phyloP scores from a whole-genome alignment of 805 yeast species.

The Isabelozyma gotoi region DNA sequence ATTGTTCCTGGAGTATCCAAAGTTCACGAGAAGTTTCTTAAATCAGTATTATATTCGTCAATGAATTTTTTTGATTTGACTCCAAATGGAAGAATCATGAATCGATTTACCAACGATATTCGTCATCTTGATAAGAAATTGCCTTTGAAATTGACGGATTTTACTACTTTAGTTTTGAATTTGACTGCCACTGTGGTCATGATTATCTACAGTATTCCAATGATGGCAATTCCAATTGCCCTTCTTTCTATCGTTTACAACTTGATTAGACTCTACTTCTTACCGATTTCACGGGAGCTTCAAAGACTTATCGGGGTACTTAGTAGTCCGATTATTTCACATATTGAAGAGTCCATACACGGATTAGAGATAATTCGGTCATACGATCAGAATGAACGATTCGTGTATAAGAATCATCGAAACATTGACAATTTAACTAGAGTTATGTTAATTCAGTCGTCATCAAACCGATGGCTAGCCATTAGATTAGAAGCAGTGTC shows the following conservation, averaged over 20 bases:
- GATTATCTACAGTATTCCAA: constrained; percentile 23
- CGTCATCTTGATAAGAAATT: constrained; percentile 21
- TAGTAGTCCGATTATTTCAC: constrained; percentile 27
- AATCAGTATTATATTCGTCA: constrained; percentile 23
- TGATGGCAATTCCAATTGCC: constrained; percentile 19
- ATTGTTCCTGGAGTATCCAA: constrained; percentile 18
- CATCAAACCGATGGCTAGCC: constrained; percentile 24
- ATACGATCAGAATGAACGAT: constrained; percentile 20
- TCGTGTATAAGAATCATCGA: constrained; percentile 17
- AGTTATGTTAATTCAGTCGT: constrained; percentile 18
- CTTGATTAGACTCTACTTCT: constrained; percentile 18
- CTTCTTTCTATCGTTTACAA: constrained; percentile 19
- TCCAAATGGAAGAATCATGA: constrained; percentile 29
- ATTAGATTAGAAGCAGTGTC: constrained; percentile 22
- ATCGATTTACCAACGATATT: constrained; percentile 26
- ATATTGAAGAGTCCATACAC: constrained; percentile 26
- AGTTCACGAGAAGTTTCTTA: constrained; percentile 26
- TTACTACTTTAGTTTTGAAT: constrained; percentile 13
- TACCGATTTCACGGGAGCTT: constrained; percentile 25
- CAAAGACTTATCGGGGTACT: constrained; percentile 23
- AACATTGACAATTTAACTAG: constrained; percentile 19
- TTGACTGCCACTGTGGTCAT: constrained; percentile 20
- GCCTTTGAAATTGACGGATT: constrained; percentile 17
- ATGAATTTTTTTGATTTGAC: constrained; percentile 31
- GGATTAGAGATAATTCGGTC: constrained; percentile 29